Percentiles rank a stretch among this genome's conserved stretches.
Conservation (phyloP, 306 rosid genomes). For the Mucuna pruriens region DNA sequence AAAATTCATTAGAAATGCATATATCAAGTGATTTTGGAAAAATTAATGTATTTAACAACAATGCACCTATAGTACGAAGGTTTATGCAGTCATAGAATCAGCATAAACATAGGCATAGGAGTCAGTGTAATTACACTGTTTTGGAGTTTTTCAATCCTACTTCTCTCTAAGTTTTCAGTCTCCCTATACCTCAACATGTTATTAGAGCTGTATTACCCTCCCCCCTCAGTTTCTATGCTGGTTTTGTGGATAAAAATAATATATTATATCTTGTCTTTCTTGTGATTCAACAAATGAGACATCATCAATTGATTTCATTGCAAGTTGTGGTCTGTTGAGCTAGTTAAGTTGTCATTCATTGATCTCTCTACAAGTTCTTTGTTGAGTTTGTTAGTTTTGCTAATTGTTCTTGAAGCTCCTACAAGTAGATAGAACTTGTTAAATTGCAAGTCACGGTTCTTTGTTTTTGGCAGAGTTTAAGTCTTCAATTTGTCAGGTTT, state of each 20-base stretch:
- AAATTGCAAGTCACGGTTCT: neutral
- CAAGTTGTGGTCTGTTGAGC: neutral
- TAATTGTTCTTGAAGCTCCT: slow-evolving; percentile 28
- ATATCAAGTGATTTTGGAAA: slow-evolving; percentile 9
- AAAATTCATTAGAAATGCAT: slow-evolving; percentile 45
- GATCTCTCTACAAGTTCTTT: slow-evolving; percentile 4
- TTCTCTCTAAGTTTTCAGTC: neutral
- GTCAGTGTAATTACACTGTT: neutral
- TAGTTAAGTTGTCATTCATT: neutral
- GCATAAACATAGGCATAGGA: slow-evolving; percentile 3
- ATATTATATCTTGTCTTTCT: neutral
- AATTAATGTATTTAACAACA: slow-evolving; percentile 15
- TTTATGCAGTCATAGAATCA: slow-evolving; percentile 25
- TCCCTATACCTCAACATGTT: slow-evolving; percentile 7
- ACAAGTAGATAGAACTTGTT: slow-evolving; percentile 20
- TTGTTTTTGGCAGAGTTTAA: neutral
- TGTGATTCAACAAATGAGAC: neutral
- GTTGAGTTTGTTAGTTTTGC: slow-evolving; percentile 12
- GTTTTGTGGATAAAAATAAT: slow-evolving; percentile 7
- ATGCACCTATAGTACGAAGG: slow-evolving; percentile 15
- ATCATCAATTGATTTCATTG: slow-evolving; percentile 4
- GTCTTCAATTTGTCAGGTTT: slow-evolving; percentile 19
- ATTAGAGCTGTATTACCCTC: neutral
- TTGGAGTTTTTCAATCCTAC: neutral
- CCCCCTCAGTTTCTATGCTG: neutral